Percentiles rank a stretch among this genome's conserved stretches.
These are phyloP conservation scores for Didymella segeticola DNA, from an alignment of 2,329 filamentous ascomycete species.

Conservation along the genomic window DNA sequence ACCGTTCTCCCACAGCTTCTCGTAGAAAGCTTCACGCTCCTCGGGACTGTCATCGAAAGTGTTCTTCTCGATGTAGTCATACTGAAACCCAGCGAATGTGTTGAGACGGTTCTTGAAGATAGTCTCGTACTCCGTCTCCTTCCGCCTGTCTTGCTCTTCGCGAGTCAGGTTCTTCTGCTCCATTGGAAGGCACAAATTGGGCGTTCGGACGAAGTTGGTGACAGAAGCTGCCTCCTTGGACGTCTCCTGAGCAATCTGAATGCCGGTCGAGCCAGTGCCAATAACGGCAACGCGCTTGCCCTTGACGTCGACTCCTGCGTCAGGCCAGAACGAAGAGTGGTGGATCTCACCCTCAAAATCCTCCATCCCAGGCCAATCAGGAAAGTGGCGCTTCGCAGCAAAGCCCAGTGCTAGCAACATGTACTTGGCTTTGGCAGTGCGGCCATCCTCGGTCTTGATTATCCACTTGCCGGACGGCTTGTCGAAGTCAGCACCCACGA, in stretches of 20 bases:
- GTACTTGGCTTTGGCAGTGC: constrained; percentile 58
- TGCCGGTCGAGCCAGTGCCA: constrained; percentile 69
- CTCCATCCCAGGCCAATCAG: constrained; percentile 65
- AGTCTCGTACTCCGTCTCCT: constrained; percentile 48
- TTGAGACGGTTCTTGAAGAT: constrained; percentile 62
- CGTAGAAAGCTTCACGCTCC: constrained; percentile 53
- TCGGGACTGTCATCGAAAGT: constrained; percentile 57
- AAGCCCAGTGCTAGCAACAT: constrained; percentile 64
- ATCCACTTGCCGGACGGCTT: constrained; percentile 57
- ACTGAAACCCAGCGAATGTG: constrained; percentile 66
- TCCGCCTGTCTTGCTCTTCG: constrained; percentile 58
- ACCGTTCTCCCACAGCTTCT: constrained; percentile 50
- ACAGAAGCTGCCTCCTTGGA: constrained; percentile 60
- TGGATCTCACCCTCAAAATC: constrained; percentile 66
- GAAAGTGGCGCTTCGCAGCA: constrained; percentile 67
- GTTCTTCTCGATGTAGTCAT: constrained; percentile 61
- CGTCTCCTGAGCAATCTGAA: constrained; percentile 69
- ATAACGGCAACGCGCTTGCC: constrained; percentile 68
- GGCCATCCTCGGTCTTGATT: constrained; percentile 60
- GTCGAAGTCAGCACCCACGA: constrained; percentile 61
- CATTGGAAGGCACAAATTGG: constrained; percentile 71
- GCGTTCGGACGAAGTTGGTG: constrained; percentile 70
- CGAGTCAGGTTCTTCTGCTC: constrained; percentile 56
- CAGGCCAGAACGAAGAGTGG: constrained; percentile 68
- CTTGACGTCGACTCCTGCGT: constrained; percentile 61